These are phyloP conservation scores for Paramarasmius palmivorus DNA, from an alignment of 1,284 basidiomycete genomes.

Conservation along the genomic window DNA sequence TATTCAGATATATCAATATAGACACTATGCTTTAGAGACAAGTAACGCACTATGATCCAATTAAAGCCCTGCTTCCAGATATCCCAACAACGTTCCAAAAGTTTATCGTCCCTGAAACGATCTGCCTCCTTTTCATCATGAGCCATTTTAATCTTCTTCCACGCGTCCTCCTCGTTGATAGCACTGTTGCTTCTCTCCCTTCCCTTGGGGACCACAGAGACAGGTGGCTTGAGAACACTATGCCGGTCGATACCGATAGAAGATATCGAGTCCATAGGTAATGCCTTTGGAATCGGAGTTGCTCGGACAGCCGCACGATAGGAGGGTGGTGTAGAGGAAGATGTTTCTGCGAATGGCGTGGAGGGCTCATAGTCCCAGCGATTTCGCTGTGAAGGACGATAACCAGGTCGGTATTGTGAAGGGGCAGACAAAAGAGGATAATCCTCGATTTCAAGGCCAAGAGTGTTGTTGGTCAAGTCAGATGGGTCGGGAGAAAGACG, in stretches of 20 bases:
- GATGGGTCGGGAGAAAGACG: constrained; percentile 23
- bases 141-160: constrained; percentile 70
- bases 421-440: constrained; percentile 17
- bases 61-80: constrained; percentile 67
- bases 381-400: constrained; percentile 1
- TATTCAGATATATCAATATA: not conserved
- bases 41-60: constrained; percentile 66
- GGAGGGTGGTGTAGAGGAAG: constrained; percentile 52
- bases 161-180: constrained; percentile 70
- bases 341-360: constrained; percentile 14
- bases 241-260: constrained; percentile 11
- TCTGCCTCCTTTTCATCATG: constrained; percentile 74
- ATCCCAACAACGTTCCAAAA: constrained; percentile 68
- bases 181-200: constrained; percentile 46
- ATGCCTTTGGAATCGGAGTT: constrained; percentile 7
- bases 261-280: not conserved
- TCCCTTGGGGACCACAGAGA: constrained; percentile 20
- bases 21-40: constrained; percentile 7
- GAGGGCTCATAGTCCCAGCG: not conserved
- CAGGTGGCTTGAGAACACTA: constrained; percentile 14
- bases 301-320: constrained; percentile 45
- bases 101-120: constrained; percentile 57
- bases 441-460: constrained; percentile 22
- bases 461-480: constrained; percentile 21
- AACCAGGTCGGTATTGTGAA: constrained; percentile 13